Percentiles rank a stretch among this genome's conserved stretches.
Evolutionary conservation across 352 stramenopile genomes (phyloP).

Genomic region (Plasmopara muralis): DNA sequence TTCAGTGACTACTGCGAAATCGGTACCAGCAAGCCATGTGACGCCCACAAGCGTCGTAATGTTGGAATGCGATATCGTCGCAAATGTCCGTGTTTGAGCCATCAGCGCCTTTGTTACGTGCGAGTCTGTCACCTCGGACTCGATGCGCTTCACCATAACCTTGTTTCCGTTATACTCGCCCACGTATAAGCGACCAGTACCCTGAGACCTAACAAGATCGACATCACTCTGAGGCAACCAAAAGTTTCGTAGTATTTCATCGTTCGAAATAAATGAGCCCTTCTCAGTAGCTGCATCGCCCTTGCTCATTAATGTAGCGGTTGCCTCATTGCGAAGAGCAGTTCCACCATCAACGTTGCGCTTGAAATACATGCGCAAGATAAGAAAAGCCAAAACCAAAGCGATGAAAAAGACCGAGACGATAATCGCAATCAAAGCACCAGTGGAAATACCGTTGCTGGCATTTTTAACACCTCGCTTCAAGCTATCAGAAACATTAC

Average conservation of each 20-base stretch:
- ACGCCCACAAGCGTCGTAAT: slow-evolving; percentile 61
- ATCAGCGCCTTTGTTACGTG: slow-evolving; percentile 59
- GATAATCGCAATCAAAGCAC: slow-evolving; percentile 44
- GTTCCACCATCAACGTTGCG: slow-evolving; percentile 15
- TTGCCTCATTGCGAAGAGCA: slow-evolving; percentile 27
- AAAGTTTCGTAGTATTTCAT: slow-evolving; percentile 51
- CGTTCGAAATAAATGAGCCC: slow-evolving; percentile 58
- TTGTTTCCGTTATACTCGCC: slow-evolving; percentile 49
- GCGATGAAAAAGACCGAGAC: slow-evolving; percentile 35
- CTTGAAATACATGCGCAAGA: slow-evolving; percentile 31
- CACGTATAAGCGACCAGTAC: slow-evolving; percentile 44
- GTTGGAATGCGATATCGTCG: slow-evolving; percentile 52
- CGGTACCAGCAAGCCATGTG: slow-evolving; percentile 64
- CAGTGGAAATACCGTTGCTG: slow-evolving; percentile 25
- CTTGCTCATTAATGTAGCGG: slow-evolving; percentile 45
- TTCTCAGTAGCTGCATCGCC: slow-evolving; percentile 34
- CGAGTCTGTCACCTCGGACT: slow-evolving; percentile 53
- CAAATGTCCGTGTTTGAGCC: slow-evolving; percentile 41
- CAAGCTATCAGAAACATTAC: background rate
- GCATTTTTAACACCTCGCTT: background rate
- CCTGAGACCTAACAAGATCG: slow-evolving; percentile 43
- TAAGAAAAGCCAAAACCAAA: slow-evolving; percentile 30
- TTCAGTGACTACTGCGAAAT: slow-evolving; percentile 68
- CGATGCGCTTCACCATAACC: slow-evolving; percentile 67
- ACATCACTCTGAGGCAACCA: slow-evolving; percentile 51